A percentile compares a stretch with the other conserved stretches of the same genome.
phyloP scores from a whole-genome alignment of 306 rosid species.

The Calophaca sinica region DNA sequence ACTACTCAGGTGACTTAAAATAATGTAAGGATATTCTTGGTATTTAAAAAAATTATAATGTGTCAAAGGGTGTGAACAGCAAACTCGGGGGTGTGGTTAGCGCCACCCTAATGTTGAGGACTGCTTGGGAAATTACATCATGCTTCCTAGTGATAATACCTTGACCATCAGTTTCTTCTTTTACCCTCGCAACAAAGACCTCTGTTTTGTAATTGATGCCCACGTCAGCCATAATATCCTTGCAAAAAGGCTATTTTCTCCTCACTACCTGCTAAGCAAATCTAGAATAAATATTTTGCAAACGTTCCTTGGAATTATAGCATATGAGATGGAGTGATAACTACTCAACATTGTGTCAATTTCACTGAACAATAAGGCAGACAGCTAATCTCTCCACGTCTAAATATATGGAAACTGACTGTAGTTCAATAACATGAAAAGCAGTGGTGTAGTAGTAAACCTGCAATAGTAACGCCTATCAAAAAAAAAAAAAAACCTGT shows the following conservation, averaged over 20 bases:
- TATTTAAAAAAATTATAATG: too few species aligned
- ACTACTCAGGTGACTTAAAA: too few species aligned
- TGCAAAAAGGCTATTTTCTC: constrained; percentile 80
- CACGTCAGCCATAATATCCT: constrained; percentile 80
- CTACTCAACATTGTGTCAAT: neutral
- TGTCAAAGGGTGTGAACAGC: too few species aligned
- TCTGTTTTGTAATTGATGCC: constrained; percentile 85
- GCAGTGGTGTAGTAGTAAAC: constrained; percentile 47
- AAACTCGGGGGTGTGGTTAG: too few species aligned
- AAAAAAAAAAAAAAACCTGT: too few species aligned
- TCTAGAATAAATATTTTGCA: constrained; percentile 26
- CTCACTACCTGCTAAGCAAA: constrained; percentile 67
- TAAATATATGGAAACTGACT: neutral
- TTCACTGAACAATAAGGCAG: neutral
- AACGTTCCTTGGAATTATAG: constrained; percentile 3
- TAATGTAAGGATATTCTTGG: too few species aligned
- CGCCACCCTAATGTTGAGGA: neutral
- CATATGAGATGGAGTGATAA: neutral
- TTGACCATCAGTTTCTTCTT: constrained; percentile 87
- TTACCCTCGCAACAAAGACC: constrained; percentile 79
- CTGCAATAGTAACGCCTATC: too few species aligned
- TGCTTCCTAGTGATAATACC: constrained; percentile 53
- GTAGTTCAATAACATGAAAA: neutral
- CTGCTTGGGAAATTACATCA: neutral
- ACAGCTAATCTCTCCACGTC: neutral